These are phyloP conservation scores for Sarocladium oryzae DNA, from an alignment of 2,329 filamentous ascomycete species.

Conservation along the genomic window DNA sequence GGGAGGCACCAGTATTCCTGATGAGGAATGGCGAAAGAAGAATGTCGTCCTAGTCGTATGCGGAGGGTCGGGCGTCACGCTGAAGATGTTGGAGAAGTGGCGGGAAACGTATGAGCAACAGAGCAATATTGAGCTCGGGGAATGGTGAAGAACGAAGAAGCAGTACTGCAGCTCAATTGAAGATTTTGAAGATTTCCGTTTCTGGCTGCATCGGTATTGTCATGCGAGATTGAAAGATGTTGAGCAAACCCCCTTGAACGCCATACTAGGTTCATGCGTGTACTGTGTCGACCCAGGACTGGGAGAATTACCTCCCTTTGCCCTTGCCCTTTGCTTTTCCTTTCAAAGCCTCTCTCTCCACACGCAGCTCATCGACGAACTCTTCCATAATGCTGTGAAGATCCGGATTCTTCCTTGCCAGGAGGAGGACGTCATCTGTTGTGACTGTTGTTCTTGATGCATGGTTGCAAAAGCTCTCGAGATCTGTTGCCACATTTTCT, in stretches of 20 bases:
- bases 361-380: constrained; percentile 56
- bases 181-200: too few species aligned
- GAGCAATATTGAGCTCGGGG: constrained; percentile 19
- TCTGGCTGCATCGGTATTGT: not conserved
- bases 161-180: not conserved
- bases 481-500: constrained; percentile 52
- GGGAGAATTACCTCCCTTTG: constrained; percentile 21
- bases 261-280: not conserved
- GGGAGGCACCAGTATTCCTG: constrained; percentile 24
- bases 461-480: constrained; percentile 60
- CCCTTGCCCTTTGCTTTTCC: constrained; percentile 22
- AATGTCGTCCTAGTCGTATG: constrained; percentile 83
- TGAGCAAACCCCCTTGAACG: not conserved
- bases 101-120: constrained; percentile 35
- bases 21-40: constrained; percentile 55
- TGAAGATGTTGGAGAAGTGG: constrained; percentile 56
- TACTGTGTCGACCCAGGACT: not conserved
- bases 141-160: not conserved
- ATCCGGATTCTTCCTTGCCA: constrained; percentile 81
- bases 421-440: constrained; percentile 79
- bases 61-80: constrained; percentile 63
- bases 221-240: not conserved
- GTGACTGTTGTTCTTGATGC: constrained; percentile 75
- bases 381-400: constrained; percentile 68
- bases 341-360: constrained; percentile 25